Evolutionary conservation across 345 rosid species (phyloP).

Genomic region (Gossypium ekmanianum): DNA sequence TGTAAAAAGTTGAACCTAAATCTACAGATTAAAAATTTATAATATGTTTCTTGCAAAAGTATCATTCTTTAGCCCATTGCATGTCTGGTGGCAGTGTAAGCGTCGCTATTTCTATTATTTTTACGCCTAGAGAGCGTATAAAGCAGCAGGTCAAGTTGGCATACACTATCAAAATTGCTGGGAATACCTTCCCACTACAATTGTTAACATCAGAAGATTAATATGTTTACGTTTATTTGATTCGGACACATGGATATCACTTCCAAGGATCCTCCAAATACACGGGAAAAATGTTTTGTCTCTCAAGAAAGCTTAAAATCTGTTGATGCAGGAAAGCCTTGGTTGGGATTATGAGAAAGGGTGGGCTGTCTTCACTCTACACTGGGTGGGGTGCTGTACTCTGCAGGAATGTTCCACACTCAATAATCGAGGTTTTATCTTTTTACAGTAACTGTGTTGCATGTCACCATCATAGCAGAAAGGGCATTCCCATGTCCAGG

Average conservation of each 20-base stretch:
- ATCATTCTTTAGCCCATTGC: conserved; percentile 72
- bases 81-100: conserved; percentile 91
- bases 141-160: conserved; percentile 98
- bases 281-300: background rate
- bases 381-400: conserved; percentile 94
- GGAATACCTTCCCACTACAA: conserved; percentile 17
- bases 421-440: conserved; percentile 67
- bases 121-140: conserved; percentile 84
- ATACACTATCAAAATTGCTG: conserved; percentile 78
- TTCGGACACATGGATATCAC: no score
- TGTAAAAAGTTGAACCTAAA: no score
- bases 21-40: no score
- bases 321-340: conserved; percentile 58
- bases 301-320: conserved; percentile 8
- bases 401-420: conserved; percentile 91
- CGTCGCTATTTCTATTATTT: conserved; percentile 78
- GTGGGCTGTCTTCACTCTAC: conserved; percentile 82
- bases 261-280: no score
- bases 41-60: conserved; percentile 43
- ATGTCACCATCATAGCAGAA: background rate
- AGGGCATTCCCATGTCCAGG: background rate
- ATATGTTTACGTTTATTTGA: background rate
- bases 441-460: background rate
- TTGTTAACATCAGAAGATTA: background rate
- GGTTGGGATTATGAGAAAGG: conserved; percentile 61